phyloP scores from a whole-genome alignment of 1,284 basidiomycete genomes.

The Ganoderma meredithae region DNA sequence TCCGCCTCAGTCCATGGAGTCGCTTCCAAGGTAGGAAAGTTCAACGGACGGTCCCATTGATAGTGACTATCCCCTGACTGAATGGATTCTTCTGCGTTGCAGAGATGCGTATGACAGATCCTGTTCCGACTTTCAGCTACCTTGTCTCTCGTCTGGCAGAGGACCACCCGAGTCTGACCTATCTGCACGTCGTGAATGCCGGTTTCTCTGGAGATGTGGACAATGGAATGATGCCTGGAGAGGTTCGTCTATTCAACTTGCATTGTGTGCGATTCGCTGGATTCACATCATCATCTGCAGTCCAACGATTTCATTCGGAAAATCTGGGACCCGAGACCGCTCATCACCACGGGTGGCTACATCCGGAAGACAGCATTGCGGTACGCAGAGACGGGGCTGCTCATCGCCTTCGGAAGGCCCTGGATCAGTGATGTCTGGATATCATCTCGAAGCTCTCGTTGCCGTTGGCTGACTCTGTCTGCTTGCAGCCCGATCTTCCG shows the following conservation, averaged over 20 bases:
- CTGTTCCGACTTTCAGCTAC: conserved; percentile 51
- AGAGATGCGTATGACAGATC: conserved; percentile 55
- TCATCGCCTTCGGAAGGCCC: conserved; percentile 54
- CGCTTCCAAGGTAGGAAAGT: conserved; percentile 41
- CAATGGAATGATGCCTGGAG: conserved; percentile 8
- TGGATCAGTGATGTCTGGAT: conserved; percentile 52
- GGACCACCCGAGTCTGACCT: conserved; percentile 57
- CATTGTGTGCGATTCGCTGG: neutral
- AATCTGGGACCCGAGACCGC: conserved; percentile 37
- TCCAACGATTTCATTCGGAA: conserved; percentile 42
- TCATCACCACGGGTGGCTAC: conserved; percentile 48
- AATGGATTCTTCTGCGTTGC: conserved; percentile 32
- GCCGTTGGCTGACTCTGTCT: neutral
- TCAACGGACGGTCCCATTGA: conserved; percentile 42
- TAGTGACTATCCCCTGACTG: neutral
- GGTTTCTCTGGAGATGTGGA: conserved; percentile 36
- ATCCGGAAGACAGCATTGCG: conserved; percentile 35
- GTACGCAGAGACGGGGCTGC: conserved; percentile 41
- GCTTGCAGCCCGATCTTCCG: conserved; percentile 54
- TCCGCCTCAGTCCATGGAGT: conserved; percentile 64
- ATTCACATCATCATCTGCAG: conserved; percentile 2
- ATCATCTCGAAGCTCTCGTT: neutral
- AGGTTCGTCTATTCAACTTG: neutral
- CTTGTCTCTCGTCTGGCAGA: conserved; percentile 45
- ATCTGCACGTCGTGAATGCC: conserved; percentile 58